These are phyloP conservation scores for Rugonectria rugulosa DNA, from an alignment of 2,329 filamentous ascomycete species.

Conservation along the genomic window DNA sequence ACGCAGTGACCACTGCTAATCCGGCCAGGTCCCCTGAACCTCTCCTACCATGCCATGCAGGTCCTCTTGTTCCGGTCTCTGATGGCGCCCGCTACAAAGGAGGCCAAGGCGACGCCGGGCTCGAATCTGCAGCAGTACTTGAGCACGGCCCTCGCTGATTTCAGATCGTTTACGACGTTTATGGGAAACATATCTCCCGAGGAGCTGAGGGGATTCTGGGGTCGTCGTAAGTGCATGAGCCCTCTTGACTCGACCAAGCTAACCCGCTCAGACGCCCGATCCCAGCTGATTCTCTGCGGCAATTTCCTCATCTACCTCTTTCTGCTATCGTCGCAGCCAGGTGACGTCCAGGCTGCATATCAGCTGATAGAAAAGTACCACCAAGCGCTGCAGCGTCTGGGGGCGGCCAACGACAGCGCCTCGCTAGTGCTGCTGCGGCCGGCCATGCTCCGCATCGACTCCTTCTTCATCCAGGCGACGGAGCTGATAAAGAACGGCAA, in stretches of 20 bases:
- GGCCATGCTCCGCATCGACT: constrained; percentile 48
- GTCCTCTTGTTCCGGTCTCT: constrained; percentile 53
- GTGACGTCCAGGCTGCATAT: constrained; percentile 46
- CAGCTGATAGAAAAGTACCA: constrained; percentile 48
- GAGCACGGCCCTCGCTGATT: constrained; percentile 43
- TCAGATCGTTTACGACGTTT: constrained; percentile 48
- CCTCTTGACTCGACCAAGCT: neutral
- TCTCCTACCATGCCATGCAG: constrained; percentile 52
- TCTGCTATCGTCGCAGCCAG: constrained; percentile 48
- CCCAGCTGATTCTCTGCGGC: constrained; percentile 55
- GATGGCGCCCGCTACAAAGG: constrained; percentile 54
- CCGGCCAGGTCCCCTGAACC: constrained; percentile 47
- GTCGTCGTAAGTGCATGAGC: constrained; percentile 47
- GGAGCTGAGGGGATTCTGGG: constrained; percentile 53
- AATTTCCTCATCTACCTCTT: constrained; percentile 59
- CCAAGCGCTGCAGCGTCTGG: constrained; percentile 45
- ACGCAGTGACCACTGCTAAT: neutral
- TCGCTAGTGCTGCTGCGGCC: constrained; percentile 45
- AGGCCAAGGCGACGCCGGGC: constrained; percentile 46
- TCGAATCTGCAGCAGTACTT: constrained; percentile 49
- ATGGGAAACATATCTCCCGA: constrained; percentile 46
- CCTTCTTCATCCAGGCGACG: constrained; percentile 49
- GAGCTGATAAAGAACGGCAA: constrained; percentile 37
- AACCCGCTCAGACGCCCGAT: constrained; percentile 43
- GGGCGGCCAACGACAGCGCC: constrained; percentile 40